A percentile compares a stretch with the other conserved stretches of the same genome.
Conservation (phyloP, 192 early-diverging fungal genomes). For the Coemansia sp. region DNA sequence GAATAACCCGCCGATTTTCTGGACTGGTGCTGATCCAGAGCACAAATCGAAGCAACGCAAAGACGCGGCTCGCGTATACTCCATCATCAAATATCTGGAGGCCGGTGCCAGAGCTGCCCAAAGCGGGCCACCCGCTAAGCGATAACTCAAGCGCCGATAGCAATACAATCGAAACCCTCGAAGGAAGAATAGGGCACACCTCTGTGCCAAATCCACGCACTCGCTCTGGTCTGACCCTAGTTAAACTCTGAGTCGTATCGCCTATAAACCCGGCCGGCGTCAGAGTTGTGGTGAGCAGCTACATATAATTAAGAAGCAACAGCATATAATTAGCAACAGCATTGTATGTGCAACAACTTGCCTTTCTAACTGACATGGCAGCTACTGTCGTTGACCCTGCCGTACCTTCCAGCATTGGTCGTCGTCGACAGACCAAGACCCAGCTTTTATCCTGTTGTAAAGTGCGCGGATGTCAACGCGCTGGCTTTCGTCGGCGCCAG, state of each 20-base stretch:
- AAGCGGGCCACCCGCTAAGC: slow-evolving; percentile 12
- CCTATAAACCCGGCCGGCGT: slow-evolving; percentile 1
- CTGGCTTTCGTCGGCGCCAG: slow-evolving; percentile 5
- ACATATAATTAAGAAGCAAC: neutral
- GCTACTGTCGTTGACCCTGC: neutral
- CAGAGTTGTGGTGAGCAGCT: neutral
- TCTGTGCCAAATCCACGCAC: neutral
- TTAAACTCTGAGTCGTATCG: neutral
- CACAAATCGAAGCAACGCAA: slow-evolving; percentile 25
- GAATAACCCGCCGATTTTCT: slow-evolving; percentile 27
- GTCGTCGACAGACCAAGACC: slow-evolving; percentile 22
- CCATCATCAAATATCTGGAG: neutral
- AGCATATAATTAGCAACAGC: neutral
- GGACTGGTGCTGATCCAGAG: slow-evolving; percentile 16
- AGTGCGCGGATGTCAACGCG: slow-evolving; percentile 19
- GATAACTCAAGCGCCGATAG: slow-evolving; percentile 7
- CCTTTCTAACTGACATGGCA: neutral
- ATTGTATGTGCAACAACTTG: neutral
- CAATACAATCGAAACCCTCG: slow-evolving; percentile 14
- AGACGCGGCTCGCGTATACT: slow-evolving; percentile 7
- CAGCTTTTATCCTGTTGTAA: slow-evolving; percentile 10
- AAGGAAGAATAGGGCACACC: slow-evolving; percentile 14
- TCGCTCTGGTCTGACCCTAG: neutral
- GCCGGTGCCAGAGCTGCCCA: slow-evolving; percentile 3
- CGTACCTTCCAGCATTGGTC: slow-evolving; percentile 41